Evolutionary conservation across 73 alveolate species (phyloP).

Genomic region (Paramecium biaurelia): DNA sequence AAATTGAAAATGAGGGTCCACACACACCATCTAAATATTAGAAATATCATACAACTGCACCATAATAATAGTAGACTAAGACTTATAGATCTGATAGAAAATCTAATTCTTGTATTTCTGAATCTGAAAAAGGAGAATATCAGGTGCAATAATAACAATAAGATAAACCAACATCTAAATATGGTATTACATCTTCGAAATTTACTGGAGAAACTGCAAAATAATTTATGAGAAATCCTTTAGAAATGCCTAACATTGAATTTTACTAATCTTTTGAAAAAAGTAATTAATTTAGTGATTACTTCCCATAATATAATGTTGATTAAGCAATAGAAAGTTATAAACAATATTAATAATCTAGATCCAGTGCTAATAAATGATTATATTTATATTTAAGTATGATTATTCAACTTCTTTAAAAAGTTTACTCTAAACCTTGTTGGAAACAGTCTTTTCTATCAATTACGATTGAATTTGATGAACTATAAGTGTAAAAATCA

Average conservation of each 20-base stretch:
- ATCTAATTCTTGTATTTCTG: not conserved
- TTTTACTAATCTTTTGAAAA: conserved; percentile 22
- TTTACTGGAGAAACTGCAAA: conserved; percentile 47
- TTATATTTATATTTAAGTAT: not conserved
- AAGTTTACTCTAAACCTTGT: not conserved
- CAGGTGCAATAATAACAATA: not conserved
- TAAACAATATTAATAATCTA: not conserved
- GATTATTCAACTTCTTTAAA: not conserved
- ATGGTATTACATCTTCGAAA: conserved; percentile 8
- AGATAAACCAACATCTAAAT: not conserved
- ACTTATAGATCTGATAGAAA: conserved; percentile 11
- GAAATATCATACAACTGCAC: conserved; percentile 12
- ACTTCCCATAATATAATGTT: conserved; percentile 32
- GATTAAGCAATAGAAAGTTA: conserved; percentile 38
- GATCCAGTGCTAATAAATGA: not conserved
- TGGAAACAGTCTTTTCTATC: not conserved
- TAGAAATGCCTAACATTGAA: conserved; percentile 21
- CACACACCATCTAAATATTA: conserved; percentile 13
- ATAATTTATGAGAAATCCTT: conserved; percentile 26
- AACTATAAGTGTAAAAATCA: not conserved
- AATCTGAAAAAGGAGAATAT: not conserved
- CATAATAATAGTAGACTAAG: not conserved
- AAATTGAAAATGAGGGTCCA: not conserved
- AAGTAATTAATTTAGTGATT: conserved; percentile 35
- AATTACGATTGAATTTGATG: not conserved